Percentiles rank a stretch among this genome's conserved stretches.
phyloP scores from a whole-genome alignment of 2,329 filamentous ascomycete genomes.

The Akanthomyces lecanii region DNA sequence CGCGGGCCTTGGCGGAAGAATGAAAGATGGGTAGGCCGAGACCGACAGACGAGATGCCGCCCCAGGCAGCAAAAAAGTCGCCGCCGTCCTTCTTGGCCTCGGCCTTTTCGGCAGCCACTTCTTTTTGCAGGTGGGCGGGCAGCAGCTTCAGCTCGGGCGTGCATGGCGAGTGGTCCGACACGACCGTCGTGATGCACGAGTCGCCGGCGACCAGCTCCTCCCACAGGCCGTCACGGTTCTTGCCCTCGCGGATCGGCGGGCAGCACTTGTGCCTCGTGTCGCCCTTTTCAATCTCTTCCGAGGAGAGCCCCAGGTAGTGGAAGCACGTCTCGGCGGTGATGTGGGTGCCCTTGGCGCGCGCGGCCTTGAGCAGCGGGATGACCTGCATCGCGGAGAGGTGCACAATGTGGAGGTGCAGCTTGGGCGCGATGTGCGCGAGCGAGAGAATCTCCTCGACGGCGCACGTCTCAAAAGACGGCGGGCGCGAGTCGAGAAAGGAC shows the following conservation, averaged over 20 bases:
- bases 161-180: slow-evolving; percentile 94
- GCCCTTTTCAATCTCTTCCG: slow-evolving; percentile 76
- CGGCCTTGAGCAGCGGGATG: slow-evolving; percentile 73
- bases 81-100: slow-evolving; percentile 16
- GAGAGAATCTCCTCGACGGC: slow-evolving; percentile 84
- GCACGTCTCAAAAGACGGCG: slow-evolving; percentile 84
- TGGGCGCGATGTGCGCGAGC: slow-evolving; percentile 73
- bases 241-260: slow-evolving; percentile 77
- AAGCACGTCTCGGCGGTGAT: slow-evolving; percentile 95
- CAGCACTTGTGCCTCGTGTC: slow-evolving; percentile 95
- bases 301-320: slow-evolving; percentile 83
- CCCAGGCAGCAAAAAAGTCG: slow-evolving; percentile 96
- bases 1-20: slow-evolving; percentile 65
- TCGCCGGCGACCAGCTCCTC: slow-evolving; percentile 66
- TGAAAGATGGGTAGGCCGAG: slow-evolving; percentile 87
- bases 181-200: slow-evolving; percentile 84
- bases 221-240: slow-evolving; percentile 86
- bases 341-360: slow-evolving; percentile 68
- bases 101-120: slow-evolving; percentile 33
- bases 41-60: slow-evolving; percentile 90
- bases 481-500: slow-evolving; percentile 88
- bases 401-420: slow-evolving; percentile 86
- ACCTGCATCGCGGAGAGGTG: slow-evolving; percentile 87
- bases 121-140: slow-evolving; percentile 55
- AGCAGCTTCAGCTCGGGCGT: slow-evolving; percentile 91